Conservation (phyloP, 2,329 filamentous ascomycete species). For the Dendrostoma leiphaemia region DNA sequence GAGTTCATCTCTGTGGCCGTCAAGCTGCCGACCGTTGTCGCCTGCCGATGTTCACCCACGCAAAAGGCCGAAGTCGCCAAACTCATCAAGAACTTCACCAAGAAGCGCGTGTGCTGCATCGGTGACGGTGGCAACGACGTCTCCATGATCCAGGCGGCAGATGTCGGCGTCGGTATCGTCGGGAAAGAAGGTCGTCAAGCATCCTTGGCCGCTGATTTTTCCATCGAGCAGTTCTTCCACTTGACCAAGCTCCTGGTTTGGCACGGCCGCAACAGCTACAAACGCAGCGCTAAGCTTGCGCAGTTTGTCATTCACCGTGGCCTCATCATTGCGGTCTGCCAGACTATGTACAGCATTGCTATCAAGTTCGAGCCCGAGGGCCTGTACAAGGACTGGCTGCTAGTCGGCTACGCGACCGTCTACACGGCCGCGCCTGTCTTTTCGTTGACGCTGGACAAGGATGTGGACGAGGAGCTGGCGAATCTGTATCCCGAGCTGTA, state of each 20-base stretch:
- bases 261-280: constrained; percentile 98
- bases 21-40: constrained; percentile 84
- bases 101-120: constrained; percentile 95
- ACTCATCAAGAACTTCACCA: constrained; percentile 86
- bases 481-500: constrained; percentile 97
- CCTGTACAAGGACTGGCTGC: constrained; percentile 92
- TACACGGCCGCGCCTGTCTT: constrained; percentile 95
- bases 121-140: constrained; percentile 98
- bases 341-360: constrained; percentile 96
- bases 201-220: constrained; percentile 92
- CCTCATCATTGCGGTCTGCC: constrained; percentile 90
- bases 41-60: constrained; percentile 93
- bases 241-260: constrained; percentile 96
- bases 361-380: constrained; percentile 91
- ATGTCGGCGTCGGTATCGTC: constrained; percentile 96
- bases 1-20: constrained; percentile 90
- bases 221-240: constrained; percentile 92
- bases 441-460: constrained; percentile 88
- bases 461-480: constrained; percentile 90
- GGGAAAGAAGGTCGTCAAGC: constrained; percentile 97
- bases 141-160: constrained; percentile 97
- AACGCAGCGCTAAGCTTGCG: constrained; percentile 88
- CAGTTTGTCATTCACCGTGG: constrained; percentile 99
- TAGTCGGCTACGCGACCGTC: constrained; percentile 93
- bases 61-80: constrained; percentile 94